Conservation (phyloP, 169 alveolate genomes). For the Plasmodium billcollinsi region DNA sequence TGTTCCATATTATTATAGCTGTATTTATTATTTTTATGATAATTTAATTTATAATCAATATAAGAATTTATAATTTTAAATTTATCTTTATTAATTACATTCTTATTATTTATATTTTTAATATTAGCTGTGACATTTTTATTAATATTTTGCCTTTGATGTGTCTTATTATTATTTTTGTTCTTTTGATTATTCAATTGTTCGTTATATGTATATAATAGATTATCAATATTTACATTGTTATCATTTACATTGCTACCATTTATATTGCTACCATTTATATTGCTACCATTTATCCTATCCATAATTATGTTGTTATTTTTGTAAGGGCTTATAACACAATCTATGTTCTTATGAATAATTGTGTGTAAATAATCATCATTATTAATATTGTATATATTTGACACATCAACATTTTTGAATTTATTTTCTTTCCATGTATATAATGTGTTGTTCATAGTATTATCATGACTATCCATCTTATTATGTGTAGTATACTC, state of each 20-base stretch:
- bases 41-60: conserved; percentile 4
- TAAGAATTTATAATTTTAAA: not conserved
- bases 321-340: too few species aligned
- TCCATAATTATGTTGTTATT: too few species aligned
- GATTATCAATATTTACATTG: too few species aligned
- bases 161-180: not conserved
- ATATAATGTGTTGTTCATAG: not conserved
- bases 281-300: too few species aligned
- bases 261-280: too few species aligned
- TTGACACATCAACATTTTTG: too few species aligned
- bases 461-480: not conserved
- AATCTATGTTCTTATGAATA: not conserved
- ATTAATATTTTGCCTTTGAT: not conserved
- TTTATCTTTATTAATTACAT: not conserved
- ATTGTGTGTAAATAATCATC: not conserved
- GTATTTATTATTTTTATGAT: not conserved
- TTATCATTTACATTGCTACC: too few species aligned
- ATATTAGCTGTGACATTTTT: not conserved
- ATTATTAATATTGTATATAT: too few species aligned
- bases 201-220: too few species aligned
- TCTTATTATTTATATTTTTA: not conserved
- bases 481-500: not conserved
- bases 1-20: not conserved
- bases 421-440: too few species aligned
- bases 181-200: not conserved